Base-by-base conservation (phyloP, 192 early-diverging fungal species). In the Coemansia sp. region DNA sequence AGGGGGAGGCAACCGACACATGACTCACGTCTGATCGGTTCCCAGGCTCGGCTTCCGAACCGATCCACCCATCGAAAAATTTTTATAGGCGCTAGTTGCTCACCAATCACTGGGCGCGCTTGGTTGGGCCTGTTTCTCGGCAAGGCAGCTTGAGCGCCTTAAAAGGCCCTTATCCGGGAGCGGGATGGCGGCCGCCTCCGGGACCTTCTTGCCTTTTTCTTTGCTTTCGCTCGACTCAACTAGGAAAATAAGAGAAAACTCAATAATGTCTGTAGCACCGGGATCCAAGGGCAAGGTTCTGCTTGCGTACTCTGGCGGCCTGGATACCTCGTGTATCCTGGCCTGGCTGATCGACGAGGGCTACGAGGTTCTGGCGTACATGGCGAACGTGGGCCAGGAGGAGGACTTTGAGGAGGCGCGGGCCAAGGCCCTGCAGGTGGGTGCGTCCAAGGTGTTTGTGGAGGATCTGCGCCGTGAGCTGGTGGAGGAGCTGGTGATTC, bases 281-380 rank as follows among this genome's bases (percentile, higher is more conserved):
- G 70, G 60, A 49, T 65, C 79, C 71, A 90, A 92, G 75, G 88
- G 85, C 48, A 83, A 85, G 35, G 94, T 97, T 44, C 78, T 91
- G 46, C 83, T 97, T 23, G 94, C 94, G 48, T 97, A 97, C 78
- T 93, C 92, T 43, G 96, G 96, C 56, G 96, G 94, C 47, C 85
- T 99, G 40, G 96, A 99, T 71, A 99, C 96, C 37, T 99, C 96
- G 48, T 96, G 94, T 78, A 99, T 99, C 64, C 86, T 99, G 38
- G 96, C 82, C 10, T 99, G 94, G 94, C 81, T 99, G 43, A 87
- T 96, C 56, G 96, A 99, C 51, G 79, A 97, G 76, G 92, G 94
- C 46, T 99, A 92, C 78, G 94, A 99, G 56, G 94, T 97, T 28
- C 74, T 95, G 39, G 86, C 87, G 44, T 99, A 91, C 78, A 91